Evolutionary conservation across 2,329 filamentous ascomycete genomes (phyloP).

Genomic region (Penicillium crustosum): DNA sequence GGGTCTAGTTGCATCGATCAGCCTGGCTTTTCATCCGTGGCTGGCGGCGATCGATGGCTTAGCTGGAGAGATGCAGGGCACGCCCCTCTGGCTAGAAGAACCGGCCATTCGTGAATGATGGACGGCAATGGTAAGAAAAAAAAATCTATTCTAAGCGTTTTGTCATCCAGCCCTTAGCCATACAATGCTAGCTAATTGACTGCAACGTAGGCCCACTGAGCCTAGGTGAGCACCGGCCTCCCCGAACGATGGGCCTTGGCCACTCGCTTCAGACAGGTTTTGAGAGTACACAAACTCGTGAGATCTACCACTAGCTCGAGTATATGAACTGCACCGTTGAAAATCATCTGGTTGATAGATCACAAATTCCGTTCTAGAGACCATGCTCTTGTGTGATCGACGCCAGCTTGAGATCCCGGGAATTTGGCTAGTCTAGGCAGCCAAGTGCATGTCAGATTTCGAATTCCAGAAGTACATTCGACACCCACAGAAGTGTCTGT

Average conservation of each 20-base stretch:
- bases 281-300: background rate
- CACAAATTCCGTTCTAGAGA: background rate
- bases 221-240: background rate
- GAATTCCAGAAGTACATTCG: slow-evolving; percentile 1
- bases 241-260: background rate
- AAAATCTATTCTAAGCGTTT: background rate
- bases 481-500: background rate
- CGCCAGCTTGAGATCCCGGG: background rate
- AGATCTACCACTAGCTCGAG: slow-evolving; percentile 10
- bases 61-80: background rate
- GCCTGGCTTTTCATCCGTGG: background rate
- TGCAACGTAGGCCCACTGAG: background rate
- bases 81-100: background rate
- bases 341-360: slow-evolving; percentile 3
- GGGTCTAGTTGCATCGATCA: background rate
- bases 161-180: background rate
- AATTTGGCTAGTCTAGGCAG: background rate
- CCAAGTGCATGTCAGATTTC: background rate
- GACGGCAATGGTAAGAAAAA: background rate
- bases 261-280: background rate
- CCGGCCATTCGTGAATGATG: background rate
- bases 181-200: background rate
- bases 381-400: background rate
- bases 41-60: background rate
- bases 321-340: background rate